phyloP scores from a whole-genome alignment of 106 monocot genomes.

The Triglochin maritima region DNA sequence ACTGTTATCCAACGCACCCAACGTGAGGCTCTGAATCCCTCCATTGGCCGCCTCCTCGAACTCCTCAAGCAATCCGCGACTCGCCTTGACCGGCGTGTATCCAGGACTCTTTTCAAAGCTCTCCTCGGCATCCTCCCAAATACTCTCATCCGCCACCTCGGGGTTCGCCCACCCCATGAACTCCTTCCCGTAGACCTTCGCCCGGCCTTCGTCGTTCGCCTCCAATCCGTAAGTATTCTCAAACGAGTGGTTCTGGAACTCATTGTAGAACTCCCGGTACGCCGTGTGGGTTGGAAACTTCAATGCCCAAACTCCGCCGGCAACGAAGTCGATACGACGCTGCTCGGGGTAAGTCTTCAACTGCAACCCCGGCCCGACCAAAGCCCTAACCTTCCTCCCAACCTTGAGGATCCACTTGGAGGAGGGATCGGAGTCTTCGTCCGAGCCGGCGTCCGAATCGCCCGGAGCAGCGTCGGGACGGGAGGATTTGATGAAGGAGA shows the following conservation, averaged over 20 bases:
- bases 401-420: constrained; percentile 58
- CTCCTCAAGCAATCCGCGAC: constrained; percentile 45
- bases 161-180: constrained; percentile 88
- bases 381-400: constrained; percentile 47
- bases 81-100: constrained; percentile 6
- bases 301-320: constrained; percentile 86
- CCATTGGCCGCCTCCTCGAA: constrained; percentile 52
- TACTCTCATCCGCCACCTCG: constrained; percentile 59
- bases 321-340: constrained; percentile 75
- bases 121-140: constrained; percentile 82
- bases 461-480: background rate
- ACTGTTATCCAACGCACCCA: constrained; percentile 72
- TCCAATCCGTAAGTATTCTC: constrained; percentile 64
- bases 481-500: constrained; percentile 41
- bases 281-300: constrained; percentile 36
- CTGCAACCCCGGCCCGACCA: constrained; percentile 55
- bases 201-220: constrained; percentile 41
- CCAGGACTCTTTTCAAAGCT: constrained; percentile 33
- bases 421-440: constrained; percentile 16
- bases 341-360: constrained; percentile 71
- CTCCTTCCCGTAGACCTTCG: constrained; percentile 77
- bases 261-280: constrained; percentile 35
- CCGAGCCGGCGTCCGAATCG: background rate
- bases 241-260: constrained; percentile 59
- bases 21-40: constrained; percentile 76